Evolutionary conservation across 495 filamentous ascomycete species (phyloP).

Genomic region (Penicillium parvum): DNA sequence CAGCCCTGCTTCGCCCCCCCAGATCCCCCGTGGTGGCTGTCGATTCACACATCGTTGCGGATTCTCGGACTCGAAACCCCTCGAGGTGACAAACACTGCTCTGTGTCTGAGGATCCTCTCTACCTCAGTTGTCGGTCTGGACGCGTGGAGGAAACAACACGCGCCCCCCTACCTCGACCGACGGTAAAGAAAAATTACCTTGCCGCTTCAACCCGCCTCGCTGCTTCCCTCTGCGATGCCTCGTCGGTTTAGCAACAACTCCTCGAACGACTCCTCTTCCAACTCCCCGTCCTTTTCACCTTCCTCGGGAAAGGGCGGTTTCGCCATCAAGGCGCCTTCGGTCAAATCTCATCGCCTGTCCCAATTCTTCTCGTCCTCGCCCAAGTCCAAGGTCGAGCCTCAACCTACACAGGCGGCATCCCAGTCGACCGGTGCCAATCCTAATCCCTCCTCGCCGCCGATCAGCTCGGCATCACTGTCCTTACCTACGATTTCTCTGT

Average conservation of each 20-base stretch:
- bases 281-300: conserved; percentile 42
- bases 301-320: conserved; percentile 46
- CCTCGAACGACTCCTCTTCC: conserved; percentile 41
- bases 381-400: conserved; percentile 49
- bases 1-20: not conserved
- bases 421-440: conserved; percentile 56
- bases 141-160: conserved; percentile 13
- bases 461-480: conserved; percentile 71
- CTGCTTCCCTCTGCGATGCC: conserved; percentile 48
- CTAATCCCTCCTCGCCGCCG: conserved; percentile 50
- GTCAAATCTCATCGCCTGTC: conserved; percentile 62
- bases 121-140: conserved; percentile 19
- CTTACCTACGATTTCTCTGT: conserved; percentile 87
- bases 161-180: conserved; percentile 7
- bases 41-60: not conserved
- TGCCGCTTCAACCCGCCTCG: conserved; percentile 19
- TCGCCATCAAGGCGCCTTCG: conserved; percentile 47
- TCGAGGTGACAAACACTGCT: not conserved
- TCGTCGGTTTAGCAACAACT: conserved; percentile 50
- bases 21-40: conserved; percentile 6
- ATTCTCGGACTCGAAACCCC: not conserved
- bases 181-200: conserved; percentile 14
- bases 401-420: conserved; percentile 52
- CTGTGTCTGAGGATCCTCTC: conserved; percentile 10
- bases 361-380: conserved; percentile 56